phyloP scores from a whole-genome alignment of 768 basidiomycete genomes.

The Favolaschia claudopus region DNA sequence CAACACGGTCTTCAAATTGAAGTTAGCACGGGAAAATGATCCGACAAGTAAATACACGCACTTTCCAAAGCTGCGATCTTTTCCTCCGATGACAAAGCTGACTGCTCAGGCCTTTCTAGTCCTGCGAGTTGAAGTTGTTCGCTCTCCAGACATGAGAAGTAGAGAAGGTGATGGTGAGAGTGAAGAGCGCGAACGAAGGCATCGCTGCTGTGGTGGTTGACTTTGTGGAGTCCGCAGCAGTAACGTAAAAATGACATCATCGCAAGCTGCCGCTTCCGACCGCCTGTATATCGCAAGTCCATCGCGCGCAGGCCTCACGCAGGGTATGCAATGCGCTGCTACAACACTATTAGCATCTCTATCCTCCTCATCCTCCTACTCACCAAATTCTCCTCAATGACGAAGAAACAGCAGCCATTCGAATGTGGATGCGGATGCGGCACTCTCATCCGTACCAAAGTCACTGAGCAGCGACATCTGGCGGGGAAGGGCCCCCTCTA shows the following conservation, averaged over 20 bases:
- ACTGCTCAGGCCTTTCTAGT: background rate
- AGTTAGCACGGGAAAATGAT: too few relatives aligned
- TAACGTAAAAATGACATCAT: conserved; percentile 6
- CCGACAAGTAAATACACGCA: too few relatives aligned
- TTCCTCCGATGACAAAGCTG: background rate
- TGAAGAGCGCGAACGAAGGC: background rate
- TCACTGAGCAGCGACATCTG: conserved; percentile 2
- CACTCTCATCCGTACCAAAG: background rate
- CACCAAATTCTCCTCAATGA: background rate
- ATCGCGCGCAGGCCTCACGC: background rate
- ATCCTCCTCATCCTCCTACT: background rate
- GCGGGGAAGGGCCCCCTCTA: background rate
- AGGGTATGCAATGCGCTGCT: too few relatives aligned
- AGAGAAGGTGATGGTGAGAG: conserved; percentile 7
- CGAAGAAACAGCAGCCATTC: background rate
- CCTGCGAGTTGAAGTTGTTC: background rate
- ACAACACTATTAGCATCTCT: background rate
- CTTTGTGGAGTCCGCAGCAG: conserved; percentile 5
- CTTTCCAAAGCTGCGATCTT: too few relatives aligned
- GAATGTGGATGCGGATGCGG: conserved; percentile 3
- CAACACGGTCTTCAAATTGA: background rate
- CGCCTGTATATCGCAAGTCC: background rate
- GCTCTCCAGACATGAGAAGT: background rate
- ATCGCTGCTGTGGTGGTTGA: background rate
- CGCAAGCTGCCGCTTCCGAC: background rate